A percentile compares a stretch with the other conserved stretches of the same genome.
phyloP scores from a whole-genome alignment of 805 yeast species.

The Grigorovia humatica region DNA sequence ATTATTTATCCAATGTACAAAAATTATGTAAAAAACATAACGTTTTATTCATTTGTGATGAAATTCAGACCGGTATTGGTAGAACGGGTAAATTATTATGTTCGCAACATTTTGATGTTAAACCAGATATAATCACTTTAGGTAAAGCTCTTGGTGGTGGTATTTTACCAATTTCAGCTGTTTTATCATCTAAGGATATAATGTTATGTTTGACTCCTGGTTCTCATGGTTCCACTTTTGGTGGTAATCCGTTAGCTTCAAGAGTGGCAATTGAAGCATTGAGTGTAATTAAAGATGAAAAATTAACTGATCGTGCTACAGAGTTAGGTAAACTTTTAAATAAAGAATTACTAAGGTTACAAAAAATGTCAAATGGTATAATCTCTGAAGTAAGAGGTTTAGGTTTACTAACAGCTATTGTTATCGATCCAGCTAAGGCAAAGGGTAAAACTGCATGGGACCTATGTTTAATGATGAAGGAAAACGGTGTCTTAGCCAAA shows the following conservation, averaged over 20 bases:
- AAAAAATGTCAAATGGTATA: conserved; percentile 43
- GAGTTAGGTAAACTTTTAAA: conserved; percentile 63
- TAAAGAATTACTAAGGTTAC: conserved; percentile 43
- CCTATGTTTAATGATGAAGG: conserved; percentile 79
- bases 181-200: conserved; percentile 78
- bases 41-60: conserved; percentile 86
- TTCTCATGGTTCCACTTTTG: conserved; percentile 95
- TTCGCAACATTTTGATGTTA: conserved; percentile 73
- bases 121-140: conserved; percentile 80
- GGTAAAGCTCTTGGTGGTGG: conserved; percentile 97
- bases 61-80: conserved; percentile 95
- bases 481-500: conserved; percentile 83
- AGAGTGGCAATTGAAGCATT: conserved; percentile 90
- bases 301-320: conserved; percentile 67
- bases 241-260: conserved; percentile 94
- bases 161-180: conserved; percentile 85
- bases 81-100: conserved; percentile 93
- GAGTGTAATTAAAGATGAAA: conserved; percentile 80
- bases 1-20: conserved; percentile 63
- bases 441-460: conserved; percentile 95
- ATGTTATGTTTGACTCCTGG: conserved; percentile 89
- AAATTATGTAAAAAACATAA: conserved; percentile 73
- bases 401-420: conserved; percentile 85
- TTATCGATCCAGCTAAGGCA: conserved; percentile 73
- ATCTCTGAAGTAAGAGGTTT: conserved; percentile 63